Conservation (phyloP, 768 basidiomycete species). For the Phanerodontia chrysosporium region DNA sequence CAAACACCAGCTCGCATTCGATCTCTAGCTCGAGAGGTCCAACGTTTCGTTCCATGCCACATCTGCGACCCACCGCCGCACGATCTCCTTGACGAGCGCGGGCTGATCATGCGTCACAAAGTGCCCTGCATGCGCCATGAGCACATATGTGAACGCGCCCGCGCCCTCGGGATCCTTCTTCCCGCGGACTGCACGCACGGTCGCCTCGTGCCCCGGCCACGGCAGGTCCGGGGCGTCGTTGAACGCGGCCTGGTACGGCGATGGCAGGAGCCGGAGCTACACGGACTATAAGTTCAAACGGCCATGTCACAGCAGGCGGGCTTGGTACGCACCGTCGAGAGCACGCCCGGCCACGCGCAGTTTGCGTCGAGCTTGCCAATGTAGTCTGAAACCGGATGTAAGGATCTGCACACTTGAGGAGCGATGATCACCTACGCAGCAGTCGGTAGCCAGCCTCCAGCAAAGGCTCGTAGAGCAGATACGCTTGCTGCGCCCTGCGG, state of each 20-base stretch:
- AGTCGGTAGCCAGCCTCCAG: neutral
- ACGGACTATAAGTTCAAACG: neutral
- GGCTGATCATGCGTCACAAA: slow-evolving; percentile 25
- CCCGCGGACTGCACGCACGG: slow-evolving; percentile 22
- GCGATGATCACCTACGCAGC: neutral
- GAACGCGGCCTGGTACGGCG: slow-evolving; percentile 3
- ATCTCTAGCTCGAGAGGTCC: neutral
- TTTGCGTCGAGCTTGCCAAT: slow-evolving; percentile 3
- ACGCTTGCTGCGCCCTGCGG: neutral
- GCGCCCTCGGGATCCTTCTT: slow-evolving; percentile 15
- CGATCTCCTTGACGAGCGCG: slow-evolving; percentile 17
- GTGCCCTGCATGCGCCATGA: slow-evolving; percentile 28
- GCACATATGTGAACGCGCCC: slow-evolving; percentile 28
- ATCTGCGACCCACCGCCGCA: slow-evolving; percentile 22
- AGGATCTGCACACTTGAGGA: neutral
- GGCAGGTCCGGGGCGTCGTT: neutral
- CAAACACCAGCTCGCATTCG: no score
- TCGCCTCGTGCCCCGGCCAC: slow-evolving; percentile 5
- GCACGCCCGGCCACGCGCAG: slow-evolving; percentile 4
- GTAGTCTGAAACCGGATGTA: neutral
- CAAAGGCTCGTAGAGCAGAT: neutral
- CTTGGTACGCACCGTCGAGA: neutral
- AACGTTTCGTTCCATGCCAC: neutral
- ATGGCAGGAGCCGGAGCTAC: slow-evolving; percentile 2
- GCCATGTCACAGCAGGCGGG: neutral